Evolutionary conservation across 495 filamentous ascomycete genomes (phyloP), one percentile per base, ranked within the genome.

Genomic region (Trichoderma asperelloides): DNA sequence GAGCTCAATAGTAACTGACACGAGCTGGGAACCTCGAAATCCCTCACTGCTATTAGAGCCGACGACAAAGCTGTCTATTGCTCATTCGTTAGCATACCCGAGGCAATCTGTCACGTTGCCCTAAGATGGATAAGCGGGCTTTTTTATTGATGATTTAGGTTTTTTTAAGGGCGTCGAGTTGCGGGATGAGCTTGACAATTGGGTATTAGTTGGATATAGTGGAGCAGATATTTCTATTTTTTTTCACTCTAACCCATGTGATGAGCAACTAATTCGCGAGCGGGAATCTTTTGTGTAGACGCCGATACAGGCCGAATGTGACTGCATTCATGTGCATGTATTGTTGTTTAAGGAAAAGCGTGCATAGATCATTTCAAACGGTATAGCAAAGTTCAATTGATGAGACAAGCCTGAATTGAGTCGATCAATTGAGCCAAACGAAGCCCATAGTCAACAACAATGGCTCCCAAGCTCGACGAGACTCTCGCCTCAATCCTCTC

Each of bases 401-500:
- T 6, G 25, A 33, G 28, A 33, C 25, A 40, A 30, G 15, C 13
- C 28, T 23, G 23, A 39, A n/a, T 33, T n/a, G 60, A 63, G 37
- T 16, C 28, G 11, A 63, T 37, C 60, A 23, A 23, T 23, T 11
- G 25, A 15, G 27, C 60, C 47, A 51, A 51, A 23, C 2, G 2
- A 28, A 18, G n/a, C 13, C 9, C 3, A 1, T 13, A 27, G 11
- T 8, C 4, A 4, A 16, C 9, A 11, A 13, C 55, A 4, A 28
- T 60, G 25, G 12, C 55, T 2, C 16, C 55, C 33, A 64, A 66
- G 6, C 67, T 77, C 9, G 72, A 76, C 47, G 40, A 69, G 13
- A 65, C 68, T 13, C 69, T 76, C 15, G 67, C 64, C 12, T 47
- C 70, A 11, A 70, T 76, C 49, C 67, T 78, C 62, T 70, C 68